Percentiles rank a stretch among this genome's conserved stretches.
phyloP scores from a whole-genome alignment of 768 basidiomycete genomes.

The Leccinellum rugosiceps region DNA sequence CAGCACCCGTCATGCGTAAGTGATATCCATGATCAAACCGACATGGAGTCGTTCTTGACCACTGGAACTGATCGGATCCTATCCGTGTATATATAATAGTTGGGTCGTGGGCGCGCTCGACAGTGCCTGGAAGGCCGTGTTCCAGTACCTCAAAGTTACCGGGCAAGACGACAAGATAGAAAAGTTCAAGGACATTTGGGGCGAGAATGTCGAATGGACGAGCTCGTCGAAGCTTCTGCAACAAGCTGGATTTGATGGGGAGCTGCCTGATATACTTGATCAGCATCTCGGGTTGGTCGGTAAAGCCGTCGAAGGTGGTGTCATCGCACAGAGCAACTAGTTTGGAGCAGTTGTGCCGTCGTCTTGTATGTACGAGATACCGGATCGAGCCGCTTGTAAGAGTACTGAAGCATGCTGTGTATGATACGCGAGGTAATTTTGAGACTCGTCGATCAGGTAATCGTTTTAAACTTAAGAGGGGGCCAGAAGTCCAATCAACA shows the following conservation, averaged over 20 bases:
- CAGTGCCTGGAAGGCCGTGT: conserved; percentile 35
- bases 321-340: neutral
- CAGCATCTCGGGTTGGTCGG: conserved; percentile 2
- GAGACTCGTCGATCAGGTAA: no score
- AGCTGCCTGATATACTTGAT: conserved; percentile 4
- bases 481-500: no score
- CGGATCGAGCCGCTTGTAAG: neutral
- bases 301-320: neutral
- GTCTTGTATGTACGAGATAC: no score
- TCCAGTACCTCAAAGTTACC: conserved; percentile 21
- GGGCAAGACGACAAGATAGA: conserved; percentile 3
- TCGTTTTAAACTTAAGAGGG: no score
- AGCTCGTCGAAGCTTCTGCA: neutral
- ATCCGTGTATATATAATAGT: conserved; percentile 8
- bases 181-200: conserved; percentile 29
- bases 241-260: neutral
- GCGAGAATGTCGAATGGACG: conserved; percentile 31
- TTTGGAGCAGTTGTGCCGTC: no score
- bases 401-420: neutral
- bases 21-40: conserved; percentile 15
- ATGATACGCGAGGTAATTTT: neutral
- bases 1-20: conserved; percentile 16
- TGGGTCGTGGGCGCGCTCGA: conserved; percentile 42
- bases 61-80: neutral
- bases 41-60: neutral